Evolutionary conservation across 176 grass and related monocot species (phyloP), one percentile per base, ranked within the genome.

Genomic region (Carex scoparia): DNA sequence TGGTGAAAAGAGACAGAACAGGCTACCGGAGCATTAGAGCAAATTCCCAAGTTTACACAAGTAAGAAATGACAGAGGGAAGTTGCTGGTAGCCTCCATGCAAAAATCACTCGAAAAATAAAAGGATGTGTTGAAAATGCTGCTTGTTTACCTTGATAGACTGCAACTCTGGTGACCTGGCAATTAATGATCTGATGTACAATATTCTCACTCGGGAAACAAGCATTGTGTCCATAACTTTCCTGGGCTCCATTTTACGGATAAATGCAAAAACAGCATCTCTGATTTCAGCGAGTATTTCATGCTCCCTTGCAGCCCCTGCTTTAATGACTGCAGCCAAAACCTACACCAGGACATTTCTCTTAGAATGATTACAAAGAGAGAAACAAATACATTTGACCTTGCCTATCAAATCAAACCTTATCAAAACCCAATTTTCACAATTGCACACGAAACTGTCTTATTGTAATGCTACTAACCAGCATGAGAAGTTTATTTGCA

Each of bases 401-500:
- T 12, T 61, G 28, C 12, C n/a, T 42, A 33, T 65, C 42, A 61
- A 77, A 23, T n/a, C 16, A 85, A 85, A 56, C 15, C 4, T 49
- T 10, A 37, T 62, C 28, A 88, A 82, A 74, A 82, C 44, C 9
- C 23, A 32, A 80, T 74, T 67, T 81, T 28, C 48, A 77, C 70
- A 28, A 53, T 69, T 82, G 38, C 64, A 84, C 7, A 90, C 82
- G 42, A 85, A 65, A 87, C 35, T 72, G 13, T 55, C 32, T 61
- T 71, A 53, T 77, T 78, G 48, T 68, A 59, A 15, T 81, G 60
- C 77, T 77, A 86, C 65, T 84, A 78, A 98, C 95, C 93, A 98
- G 91, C 95, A 98, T 98, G 65, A 98, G 91, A 90, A 98, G 95
- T 86, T 98, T 98, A 86, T 98, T 98, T 88, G 95, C 93, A 88